Evolutionary conservation across 495 filamentous ascomycete species (phyloP).

Genomic region (Pyrenopolyporus hunteri): DNA sequence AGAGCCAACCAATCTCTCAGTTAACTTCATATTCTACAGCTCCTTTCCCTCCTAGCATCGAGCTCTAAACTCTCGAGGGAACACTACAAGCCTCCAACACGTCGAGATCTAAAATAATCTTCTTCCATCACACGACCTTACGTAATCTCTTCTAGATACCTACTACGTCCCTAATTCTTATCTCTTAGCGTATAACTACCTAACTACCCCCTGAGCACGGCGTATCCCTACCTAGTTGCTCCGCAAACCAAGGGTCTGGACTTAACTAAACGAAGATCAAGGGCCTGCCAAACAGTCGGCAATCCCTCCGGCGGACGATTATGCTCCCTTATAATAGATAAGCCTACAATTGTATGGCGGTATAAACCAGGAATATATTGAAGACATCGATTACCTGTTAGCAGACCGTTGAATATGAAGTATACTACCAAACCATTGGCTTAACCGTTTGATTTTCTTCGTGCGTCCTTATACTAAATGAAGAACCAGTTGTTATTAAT

Average conservation of each 20-base stretch:
- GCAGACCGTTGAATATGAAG: background rate
- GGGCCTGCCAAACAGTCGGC: background rate
- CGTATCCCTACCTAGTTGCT: constrained; percentile 5
- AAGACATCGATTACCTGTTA: no score
- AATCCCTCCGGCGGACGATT: background rate
- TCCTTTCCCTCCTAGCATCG: constrained; percentile 10
- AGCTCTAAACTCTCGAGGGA: background rate
- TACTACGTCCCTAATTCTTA: no score
- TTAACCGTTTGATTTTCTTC: background rate
- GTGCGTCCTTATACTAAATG: background rate
- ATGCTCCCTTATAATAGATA: background rate
- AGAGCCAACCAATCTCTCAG: no score
- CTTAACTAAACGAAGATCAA: constrained; percentile 1
- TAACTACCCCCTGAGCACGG: background rate
- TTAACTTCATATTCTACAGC: no score
- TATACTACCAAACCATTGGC: background rate
- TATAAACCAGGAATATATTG: no score
- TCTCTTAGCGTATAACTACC: background rate
- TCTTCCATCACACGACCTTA: no score
- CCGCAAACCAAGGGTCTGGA: constrained; percentile 15
- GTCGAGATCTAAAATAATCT: background rate
- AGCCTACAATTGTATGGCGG: background rate
- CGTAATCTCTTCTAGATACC: no score
- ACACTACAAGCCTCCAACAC: background rate
- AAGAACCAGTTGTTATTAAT: background rate